phyloP scores from a whole-genome alignment of 2,329 filamentous ascomycete species.

The Fusarium kyushuense region DNA sequence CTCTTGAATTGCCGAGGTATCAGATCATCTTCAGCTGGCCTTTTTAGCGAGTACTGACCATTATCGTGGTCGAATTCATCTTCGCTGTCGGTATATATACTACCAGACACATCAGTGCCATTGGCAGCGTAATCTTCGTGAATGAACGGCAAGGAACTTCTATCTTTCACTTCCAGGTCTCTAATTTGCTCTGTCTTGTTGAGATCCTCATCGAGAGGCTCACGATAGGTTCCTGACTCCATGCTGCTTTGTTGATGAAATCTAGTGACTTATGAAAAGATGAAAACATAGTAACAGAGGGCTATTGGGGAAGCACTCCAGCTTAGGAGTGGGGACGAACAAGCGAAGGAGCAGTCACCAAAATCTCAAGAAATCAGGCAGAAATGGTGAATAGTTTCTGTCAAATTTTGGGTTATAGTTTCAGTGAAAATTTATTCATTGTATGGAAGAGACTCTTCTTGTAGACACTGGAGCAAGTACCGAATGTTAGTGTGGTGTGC shows the following conservation, averaged over 20 bases:
- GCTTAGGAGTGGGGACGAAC: constrained; percentile 9
- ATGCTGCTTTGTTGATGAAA: constrained; percentile 46
- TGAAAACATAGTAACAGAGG: constrained; percentile 49
- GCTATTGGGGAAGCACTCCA: constrained; percentile 9
- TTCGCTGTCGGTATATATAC: constrained; percentile 32
- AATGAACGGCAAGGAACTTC: background rate
- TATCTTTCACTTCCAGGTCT: constrained; percentile 23
- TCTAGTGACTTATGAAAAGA: constrained; percentile 36
- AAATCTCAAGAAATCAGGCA: background rate
- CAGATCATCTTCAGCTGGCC: constrained; percentile 44
- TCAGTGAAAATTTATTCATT: background rate
- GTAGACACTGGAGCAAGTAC: background rate
- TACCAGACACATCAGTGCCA: constrained; percentile 23
- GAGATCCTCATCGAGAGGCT: constrained; percentile 34
- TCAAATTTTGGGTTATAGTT: constrained; percentile 22
- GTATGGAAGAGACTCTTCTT: background rate
- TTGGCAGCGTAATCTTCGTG: constrained; percentile 13
- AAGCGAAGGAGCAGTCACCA: background rate
- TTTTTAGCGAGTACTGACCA: constrained; percentile 48
- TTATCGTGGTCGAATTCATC: constrained; percentile 17
- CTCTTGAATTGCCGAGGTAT: constrained; percentile 59
- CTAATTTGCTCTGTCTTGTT: constrained; percentile 6
- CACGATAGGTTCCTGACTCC: constrained; percentile 48
- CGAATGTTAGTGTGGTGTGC: constrained; percentile 17
- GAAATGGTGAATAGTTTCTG: background rate